A percentile compares a stretch with the other conserved stretches of the same genome.
These are phyloP conservation scores for Cladophialophora chaetospira DNA, from an alignment of 2,329 filamentous ascomycete genomes.

Conservation along the genomic window DNA sequence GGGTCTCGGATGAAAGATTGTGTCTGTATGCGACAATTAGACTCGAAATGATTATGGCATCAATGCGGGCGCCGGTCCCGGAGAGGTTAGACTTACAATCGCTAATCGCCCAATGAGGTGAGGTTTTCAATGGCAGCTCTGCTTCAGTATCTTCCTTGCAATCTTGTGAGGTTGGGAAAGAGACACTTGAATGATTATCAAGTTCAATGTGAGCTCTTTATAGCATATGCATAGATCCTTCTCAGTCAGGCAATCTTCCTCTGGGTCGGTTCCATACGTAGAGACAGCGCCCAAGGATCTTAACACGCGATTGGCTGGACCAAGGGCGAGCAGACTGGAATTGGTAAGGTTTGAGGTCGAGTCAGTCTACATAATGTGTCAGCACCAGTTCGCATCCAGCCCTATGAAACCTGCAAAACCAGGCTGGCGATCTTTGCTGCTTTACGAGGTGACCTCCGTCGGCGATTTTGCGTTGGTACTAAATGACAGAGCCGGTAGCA, in stretches of 20 bases:
- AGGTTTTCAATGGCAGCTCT: too few species aligned
- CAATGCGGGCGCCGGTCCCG: background rate
- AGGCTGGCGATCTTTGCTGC: background rate
- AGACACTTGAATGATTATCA: background rate
- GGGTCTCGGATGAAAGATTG: background rate
- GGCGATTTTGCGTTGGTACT: background rate
- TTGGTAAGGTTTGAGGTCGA: background rate
- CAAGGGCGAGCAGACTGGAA: background rate
- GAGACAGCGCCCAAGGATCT: background rate
- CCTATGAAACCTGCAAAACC: conserved; percentile 7
- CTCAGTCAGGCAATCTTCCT: conserved; percentile 1
- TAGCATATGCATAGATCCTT: background rate
- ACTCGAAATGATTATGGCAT: conserved; percentile 10
- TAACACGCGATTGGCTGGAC: background rate
- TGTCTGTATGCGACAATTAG: conserved; percentile 6
- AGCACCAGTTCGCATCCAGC: conserved; percentile 14
- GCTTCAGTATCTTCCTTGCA: background rate
- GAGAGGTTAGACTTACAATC: conserved; percentile 1
- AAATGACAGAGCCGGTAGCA: background rate
- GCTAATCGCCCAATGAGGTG: background rate
- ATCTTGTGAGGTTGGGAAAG: background rate
- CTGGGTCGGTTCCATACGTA: background rate
- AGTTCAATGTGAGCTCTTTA: background rate
- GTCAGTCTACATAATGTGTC: conserved; percentile 6
- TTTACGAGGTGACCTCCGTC: conserved; percentile 7